Evolutionary conservation across 495 filamentous ascomycete genomes (phyloP).

Genomic region (Talaromyces borbonicus): DNA sequence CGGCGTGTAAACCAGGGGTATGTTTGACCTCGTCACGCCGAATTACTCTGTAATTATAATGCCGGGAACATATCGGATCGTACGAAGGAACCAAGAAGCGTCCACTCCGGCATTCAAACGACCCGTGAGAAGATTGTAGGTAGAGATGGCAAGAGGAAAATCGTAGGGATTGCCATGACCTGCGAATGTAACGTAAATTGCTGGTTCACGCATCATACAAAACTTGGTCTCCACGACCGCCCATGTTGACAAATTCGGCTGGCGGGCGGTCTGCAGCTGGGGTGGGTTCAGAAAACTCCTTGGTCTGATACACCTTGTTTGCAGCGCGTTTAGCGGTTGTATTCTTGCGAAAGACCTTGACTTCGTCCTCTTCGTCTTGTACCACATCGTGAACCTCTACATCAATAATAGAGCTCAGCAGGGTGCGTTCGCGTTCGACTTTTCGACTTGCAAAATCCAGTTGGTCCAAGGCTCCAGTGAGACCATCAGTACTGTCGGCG

Average conservation of each 20-base stretch:
- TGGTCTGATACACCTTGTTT: slow-evolving; percentile 24
- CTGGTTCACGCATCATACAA: slow-evolving; percentile 58
- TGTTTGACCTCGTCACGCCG: no score
- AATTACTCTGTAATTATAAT: no score
- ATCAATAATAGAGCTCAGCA: slow-evolving; percentile 74
- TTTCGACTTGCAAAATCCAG: slow-evolving; percentile 82
- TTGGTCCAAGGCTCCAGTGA: slow-evolving; percentile 69
- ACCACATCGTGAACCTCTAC: slow-evolving; percentile 57
- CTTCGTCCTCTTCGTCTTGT: slow-evolving; percentile 41
- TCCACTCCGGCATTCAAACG: no score
- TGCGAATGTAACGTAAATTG: slow-evolving; percentile 22
- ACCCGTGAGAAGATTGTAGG: neutral
- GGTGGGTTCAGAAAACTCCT: slow-evolving; percentile 49
- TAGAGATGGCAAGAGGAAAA: neutral
- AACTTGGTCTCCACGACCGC: slow-evolving; percentile 70
- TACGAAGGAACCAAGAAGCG: no score
- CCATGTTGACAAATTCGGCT: slow-evolving; percentile 68
- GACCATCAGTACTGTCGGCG: slow-evolving; percentile 84
- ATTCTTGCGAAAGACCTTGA: slow-evolving; percentile 79
- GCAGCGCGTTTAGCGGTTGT: slow-evolving; percentile 36
- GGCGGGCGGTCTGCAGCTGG: slow-evolving; percentile 57
- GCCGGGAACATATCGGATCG: no score
- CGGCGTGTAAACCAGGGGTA: no score
- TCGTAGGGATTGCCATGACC: slow-evolving; percentile 2
- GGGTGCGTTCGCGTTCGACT: slow-evolving; percentile 67